Percentiles rank a stretch among this genome's conserved stretches.
Conservation (phyloP, 1,139 yeast species). For the Starmera stellimalicola region DNA sequence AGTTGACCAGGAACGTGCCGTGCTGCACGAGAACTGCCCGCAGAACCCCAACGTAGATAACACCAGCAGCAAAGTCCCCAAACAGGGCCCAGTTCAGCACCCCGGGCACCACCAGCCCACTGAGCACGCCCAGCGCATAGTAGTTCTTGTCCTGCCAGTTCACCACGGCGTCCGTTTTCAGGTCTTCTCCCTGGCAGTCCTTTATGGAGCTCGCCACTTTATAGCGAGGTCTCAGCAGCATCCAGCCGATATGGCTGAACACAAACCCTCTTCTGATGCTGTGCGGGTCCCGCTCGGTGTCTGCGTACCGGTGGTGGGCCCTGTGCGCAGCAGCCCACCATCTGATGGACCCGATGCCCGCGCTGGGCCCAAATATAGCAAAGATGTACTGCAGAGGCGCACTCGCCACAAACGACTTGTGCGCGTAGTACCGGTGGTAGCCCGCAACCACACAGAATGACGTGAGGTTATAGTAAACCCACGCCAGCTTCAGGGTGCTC, state of each 20-base stretch:
- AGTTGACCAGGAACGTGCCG: constrained; percentile 44
- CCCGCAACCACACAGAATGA: constrained; percentile 40
- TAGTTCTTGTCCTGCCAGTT: constrained; percentile 53
- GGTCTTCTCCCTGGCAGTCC: constrained; percentile 27
- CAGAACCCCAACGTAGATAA: constrained; percentile 53
- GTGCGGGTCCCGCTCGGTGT: constrained; percentile 62
- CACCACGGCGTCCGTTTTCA: constrained; percentile 30
- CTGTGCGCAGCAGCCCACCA: constrained; percentile 61
- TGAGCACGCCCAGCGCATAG: constrained; percentile 30
- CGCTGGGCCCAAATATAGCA: constrained; percentile 46
- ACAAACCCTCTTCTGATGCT: constrained; percentile 44
- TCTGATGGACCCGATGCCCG: constrained; percentile 53
- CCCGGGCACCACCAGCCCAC: constrained; percentile 43
- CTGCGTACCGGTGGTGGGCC: constrained; percentile 63
- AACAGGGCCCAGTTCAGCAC: constrained; percentile 32
- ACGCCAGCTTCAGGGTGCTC: constrained; percentile 36
- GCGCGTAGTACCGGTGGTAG: constrained; percentile 61
- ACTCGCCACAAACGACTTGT: constrained; percentile 38
- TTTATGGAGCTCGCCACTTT: constrained; percentile 26
- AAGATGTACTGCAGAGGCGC: constrained; percentile 32
- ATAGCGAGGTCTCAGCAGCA: constrained; percentile 43
- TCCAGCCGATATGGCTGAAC: constrained; percentile 62
- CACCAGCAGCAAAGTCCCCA: constrained; percentile 45
- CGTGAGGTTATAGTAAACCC: constrained; percentile 32
- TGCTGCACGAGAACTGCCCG: constrained; percentile 52